Conservation (phyloP, 2,329 filamentous ascomycete species). For the Cladorrhinum sp. region DNA sequence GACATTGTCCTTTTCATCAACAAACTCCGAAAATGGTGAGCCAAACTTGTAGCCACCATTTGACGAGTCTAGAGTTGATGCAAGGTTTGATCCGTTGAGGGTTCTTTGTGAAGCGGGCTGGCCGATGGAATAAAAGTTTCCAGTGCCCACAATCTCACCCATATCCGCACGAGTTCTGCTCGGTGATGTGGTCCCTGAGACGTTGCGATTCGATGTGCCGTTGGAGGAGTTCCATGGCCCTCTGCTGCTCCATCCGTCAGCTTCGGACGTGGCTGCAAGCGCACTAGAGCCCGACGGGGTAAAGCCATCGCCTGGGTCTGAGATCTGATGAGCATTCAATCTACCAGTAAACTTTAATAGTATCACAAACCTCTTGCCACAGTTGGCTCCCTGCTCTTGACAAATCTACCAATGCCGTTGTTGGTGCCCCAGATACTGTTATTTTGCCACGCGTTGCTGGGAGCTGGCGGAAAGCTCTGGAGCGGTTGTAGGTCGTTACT, state of each 20-base stretch:
- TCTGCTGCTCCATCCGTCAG: constrained; percentile 57
- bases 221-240: constrained; percentile 60
- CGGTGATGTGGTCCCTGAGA: constrained; percentile 57
- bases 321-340: constrained; percentile 23
- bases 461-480: neutral
- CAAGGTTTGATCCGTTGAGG: constrained; percentile 28
- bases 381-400: constrained; percentile 41
- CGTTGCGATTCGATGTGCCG: constrained; percentile 41
- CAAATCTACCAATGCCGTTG: constrained; percentile 41
- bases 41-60: constrained; percentile 42
- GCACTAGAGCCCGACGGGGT: constrained; percentile 67
- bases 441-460: constrained; percentile 33
- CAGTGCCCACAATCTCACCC: constrained; percentile 43
- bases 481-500: constrained; percentile 21
- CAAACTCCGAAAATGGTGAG: constrained; percentile 34
- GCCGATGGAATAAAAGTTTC: constrained; percentile 45
- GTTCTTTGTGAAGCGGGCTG: constrained; percentile 32
- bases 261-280: constrained; percentile 65
- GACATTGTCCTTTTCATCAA: constrained; percentile 39
- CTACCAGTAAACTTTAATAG: neutral
- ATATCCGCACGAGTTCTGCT: constrained; percentile 51
- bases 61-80: constrained; percentile 45
- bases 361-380: constrained; percentile 32
- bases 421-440: constrained; percentile 53
- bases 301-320: constrained; percentile 40